Base-by-base conservation (phyloP, 2,329 filamentous ascomycete genomes). In the Tolypocladium cylindrosporum region DNA sequence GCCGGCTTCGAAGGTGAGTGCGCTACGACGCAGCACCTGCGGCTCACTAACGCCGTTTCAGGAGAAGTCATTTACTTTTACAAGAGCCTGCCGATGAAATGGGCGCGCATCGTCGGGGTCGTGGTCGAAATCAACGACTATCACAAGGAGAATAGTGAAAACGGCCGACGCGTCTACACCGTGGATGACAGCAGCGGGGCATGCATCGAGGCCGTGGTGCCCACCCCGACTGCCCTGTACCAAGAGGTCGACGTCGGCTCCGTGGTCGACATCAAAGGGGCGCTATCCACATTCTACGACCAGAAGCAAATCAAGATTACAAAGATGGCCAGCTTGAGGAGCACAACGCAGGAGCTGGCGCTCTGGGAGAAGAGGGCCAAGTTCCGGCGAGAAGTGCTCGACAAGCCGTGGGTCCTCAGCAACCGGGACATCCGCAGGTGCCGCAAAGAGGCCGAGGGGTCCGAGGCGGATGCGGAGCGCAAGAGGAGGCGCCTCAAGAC, bases 71-170 rank as follows among this genome's bases (percentile, higher is more conserved):
- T 86, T 40, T 86, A 79, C 68, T 91, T 91, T 71, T 79, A 85
- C 73, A 72, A 78, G 55, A 92, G 91, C 69, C 84, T 92, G 63
- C 89, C 89, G 0, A 84, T 93, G 64, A 84, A 85, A 78, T 92
- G 86, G 82, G 82, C 89, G 56, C 85, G 86, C 61, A 71, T 92
- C 39, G 80, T 85, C 9, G 90, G 90, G 37, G 71, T 91, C 10
- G 79, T 93, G 27, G 85, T 91, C 57, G 82, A 81, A 14, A 72
- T 84, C 41, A 79, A 84, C 61, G 77, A 84, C 27, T 80, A 75
- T 58, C 61, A 9, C 48, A 51, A 36, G 31, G 48, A n/a, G 16
- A 19, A 13, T 7, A n/a, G 48, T 8, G 31, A 51, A 34, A 36
- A 65, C 41, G 71, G 71, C 41, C 74, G 74, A 41, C 75, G 74